phyloP scores from a whole-genome alignment of 768 basidiomycete genomes.

The Leccinum arenicola region DNA sequence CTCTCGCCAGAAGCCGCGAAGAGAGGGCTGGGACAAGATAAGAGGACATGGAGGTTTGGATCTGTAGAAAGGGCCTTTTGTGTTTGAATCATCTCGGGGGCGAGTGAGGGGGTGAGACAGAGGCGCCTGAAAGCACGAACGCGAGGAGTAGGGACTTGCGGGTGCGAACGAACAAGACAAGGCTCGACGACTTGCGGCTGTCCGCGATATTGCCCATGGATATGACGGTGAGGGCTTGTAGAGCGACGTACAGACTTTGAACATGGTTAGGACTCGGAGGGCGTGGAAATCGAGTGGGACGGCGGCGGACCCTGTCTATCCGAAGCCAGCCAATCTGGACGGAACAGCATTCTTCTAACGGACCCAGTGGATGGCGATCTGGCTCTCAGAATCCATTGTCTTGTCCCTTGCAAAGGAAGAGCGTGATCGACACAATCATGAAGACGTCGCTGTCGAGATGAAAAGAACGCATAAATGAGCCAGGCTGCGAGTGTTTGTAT shows the following conservation, averaged over 20 bases:
- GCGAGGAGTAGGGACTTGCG: constrained; percentile 29
- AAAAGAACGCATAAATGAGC: too few species aligned
- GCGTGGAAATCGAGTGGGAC: neutral
- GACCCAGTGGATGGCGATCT: too few species aligned
- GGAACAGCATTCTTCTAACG: too few species aligned
- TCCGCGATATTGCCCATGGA: constrained; percentile 93
- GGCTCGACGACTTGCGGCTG: constrained; percentile 56
- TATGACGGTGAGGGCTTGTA: constrained; percentile 92
- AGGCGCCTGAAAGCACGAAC: constrained; percentile 72
- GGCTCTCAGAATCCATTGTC: too few species aligned
- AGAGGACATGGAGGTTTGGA: neutral
- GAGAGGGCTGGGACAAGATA: neutral
- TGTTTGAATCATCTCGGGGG: constrained; percentile 53
- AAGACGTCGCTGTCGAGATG: too few species aligned
- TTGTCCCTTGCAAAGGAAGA: too few species aligned
- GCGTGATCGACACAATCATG: too few species aligned
- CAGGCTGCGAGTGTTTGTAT: too few species aligned
- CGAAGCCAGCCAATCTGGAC: too few species aligned
- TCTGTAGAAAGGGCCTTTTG: constrained; percentile 19
- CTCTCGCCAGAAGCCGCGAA: too few species aligned
- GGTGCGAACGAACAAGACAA: neutral
- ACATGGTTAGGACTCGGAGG: neutral
- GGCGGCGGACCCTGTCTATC: constrained; percentile 23
- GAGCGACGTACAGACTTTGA: constrained; percentile 75
- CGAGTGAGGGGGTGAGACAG: constrained; percentile 41